phyloP scores from a whole-genome alignment of 352 stramenopile species.

The Nothophytophthora sp. region DNA sequence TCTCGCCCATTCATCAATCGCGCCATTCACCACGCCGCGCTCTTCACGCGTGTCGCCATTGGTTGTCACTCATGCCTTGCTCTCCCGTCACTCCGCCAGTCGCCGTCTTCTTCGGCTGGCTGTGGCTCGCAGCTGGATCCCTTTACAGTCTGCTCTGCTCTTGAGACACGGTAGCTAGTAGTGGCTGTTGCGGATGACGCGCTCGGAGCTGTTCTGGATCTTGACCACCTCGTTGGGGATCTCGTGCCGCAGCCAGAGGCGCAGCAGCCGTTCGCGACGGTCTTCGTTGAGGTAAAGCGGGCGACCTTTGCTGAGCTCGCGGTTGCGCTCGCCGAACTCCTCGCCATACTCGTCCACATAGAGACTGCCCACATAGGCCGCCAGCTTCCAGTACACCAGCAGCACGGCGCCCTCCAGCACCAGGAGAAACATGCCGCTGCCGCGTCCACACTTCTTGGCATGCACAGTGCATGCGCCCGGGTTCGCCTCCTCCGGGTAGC shows the following conservation, averaged over 20 bases:
- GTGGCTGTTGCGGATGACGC: conserved; percentile 87
- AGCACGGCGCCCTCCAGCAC: conserved; percentile 84
- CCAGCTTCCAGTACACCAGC: conserved; percentile 87
- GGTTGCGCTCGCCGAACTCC: conserved; percentile 85
- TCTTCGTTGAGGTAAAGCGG: conserved; percentile 82
- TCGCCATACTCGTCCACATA: conserved; percentile 90
- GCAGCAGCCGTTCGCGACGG: conserved; percentile 66
- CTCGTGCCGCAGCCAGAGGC: conserved; percentile 78
- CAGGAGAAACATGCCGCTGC: conserved; percentile 81
- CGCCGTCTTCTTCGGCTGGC: too few relatives aligned
- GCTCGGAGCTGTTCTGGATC: conserved; percentile 89
- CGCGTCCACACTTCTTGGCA: conserved; percentile 83
- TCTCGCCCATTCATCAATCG: too few relatives aligned
- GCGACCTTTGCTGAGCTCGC: conserved; percentile 78
- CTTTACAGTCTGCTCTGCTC: too few relatives aligned
- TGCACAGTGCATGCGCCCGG: conserved; percentile 83
- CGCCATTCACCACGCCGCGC: too few relatives aligned
- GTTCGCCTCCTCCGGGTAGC: conserved; percentile 79
- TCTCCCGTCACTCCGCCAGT: too few relatives aligned
- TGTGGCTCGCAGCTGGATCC: too few relatives aligned
- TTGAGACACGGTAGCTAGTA: too few relatives aligned
- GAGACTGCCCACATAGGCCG: conserved; percentile 78
- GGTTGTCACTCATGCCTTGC: too few relatives aligned
- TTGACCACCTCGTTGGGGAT: conserved; percentile 89
- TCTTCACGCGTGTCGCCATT: too few relatives aligned